phyloP scores from a whole-genome alignment of 1,284 basidiomycete species.

The Cerioporus squamosus region DNA sequence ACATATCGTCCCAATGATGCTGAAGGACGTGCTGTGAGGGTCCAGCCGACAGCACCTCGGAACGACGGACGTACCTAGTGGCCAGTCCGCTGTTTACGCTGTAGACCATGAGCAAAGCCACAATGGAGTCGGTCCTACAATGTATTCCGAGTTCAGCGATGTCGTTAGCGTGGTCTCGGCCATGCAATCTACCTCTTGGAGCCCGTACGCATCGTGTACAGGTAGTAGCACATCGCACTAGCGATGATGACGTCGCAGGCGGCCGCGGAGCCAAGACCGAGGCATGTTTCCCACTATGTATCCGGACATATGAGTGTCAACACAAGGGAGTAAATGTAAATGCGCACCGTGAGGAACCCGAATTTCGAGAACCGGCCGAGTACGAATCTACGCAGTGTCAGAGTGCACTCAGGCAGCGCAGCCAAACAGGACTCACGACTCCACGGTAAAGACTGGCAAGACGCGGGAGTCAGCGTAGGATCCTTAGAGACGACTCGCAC shows the following conservation, averaged over 20 bases:
- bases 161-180: neutral
- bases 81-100: conserved; percentile 37
- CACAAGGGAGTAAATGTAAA: neutral
- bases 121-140: conserved; percentile 35
- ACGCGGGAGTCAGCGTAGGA: neutral
- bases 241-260: conserved; percentile 36
- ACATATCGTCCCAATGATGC: conserved; percentile 33
- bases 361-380: conserved; percentile 32
- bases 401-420: neutral
- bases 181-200: conserved; percentile 27
- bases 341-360: conserved; percentile 26
- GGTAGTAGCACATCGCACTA: conserved; percentile 34
- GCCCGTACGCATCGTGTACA: conserved; percentile 34
- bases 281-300: conserved; percentile 35
- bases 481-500: no score
- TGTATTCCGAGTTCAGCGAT: neutral
- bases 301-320: neutral
- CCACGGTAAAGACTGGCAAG: conserved; percentile 30
- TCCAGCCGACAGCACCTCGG: neutral
- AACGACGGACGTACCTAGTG: conserved; percentile 28
- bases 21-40: neutral
- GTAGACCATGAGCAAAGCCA: conserved; percentile 36
- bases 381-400: conserved; percentile 23
- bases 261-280: conserved; percentile 34
- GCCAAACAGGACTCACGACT: conserved; percentile 25